Percentiles rank a stretch among this genome's conserved stretches.
These are phyloP conservation scores for Coemansia reversa DNA, from an alignment of 192 early-diverging fungal genomes.

Conservation along the genomic window DNA sequence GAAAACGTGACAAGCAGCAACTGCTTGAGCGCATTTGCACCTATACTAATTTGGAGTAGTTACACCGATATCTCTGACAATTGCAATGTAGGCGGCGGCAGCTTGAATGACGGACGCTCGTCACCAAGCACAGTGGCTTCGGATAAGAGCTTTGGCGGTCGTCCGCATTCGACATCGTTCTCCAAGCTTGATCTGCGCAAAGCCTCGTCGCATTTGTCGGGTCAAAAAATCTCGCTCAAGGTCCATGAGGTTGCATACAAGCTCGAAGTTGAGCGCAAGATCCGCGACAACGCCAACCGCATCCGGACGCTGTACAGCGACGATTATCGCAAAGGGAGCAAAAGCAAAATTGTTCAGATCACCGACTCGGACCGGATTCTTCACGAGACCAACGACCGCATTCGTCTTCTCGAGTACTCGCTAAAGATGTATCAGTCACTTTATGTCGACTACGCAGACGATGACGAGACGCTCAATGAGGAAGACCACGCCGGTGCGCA, in stretches of 20 bases:
- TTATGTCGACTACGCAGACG: constrained; percentile 74
- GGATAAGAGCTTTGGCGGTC: constrained; percentile 7
- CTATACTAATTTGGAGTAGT: background rate
- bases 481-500: constrained; percentile 12
- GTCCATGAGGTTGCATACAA: constrained; percentile 86
- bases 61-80: background rate
- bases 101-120: constrained; percentile 19
- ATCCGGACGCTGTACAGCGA: constrained; percentile 50
- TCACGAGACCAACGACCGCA: constrained; percentile 71
- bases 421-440: constrained; percentile 85
- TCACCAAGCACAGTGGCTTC: constrained; percentile 26
- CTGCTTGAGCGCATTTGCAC: background rate
- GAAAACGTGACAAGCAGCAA: background rate
- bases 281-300: constrained; percentile 62
- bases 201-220: constrained; percentile 64
- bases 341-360: constrained; percentile 54
- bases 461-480: constrained; percentile 60
- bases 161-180: constrained; percentile 43
- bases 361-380: constrained; percentile 41
- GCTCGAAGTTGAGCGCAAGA: constrained; percentile 91
- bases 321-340: constrained; percentile 49
- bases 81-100: constrained; percentile 8
- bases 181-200: constrained; percentile 65
- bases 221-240: constrained; percentile 76
- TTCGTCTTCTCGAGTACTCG: constrained; percentile 67